A percentile compares a stretch with the other conserved stretches of the same genome.
Conservation (phyloP, 208 protist genomes). For the Leishmania mexicana region DNA sequence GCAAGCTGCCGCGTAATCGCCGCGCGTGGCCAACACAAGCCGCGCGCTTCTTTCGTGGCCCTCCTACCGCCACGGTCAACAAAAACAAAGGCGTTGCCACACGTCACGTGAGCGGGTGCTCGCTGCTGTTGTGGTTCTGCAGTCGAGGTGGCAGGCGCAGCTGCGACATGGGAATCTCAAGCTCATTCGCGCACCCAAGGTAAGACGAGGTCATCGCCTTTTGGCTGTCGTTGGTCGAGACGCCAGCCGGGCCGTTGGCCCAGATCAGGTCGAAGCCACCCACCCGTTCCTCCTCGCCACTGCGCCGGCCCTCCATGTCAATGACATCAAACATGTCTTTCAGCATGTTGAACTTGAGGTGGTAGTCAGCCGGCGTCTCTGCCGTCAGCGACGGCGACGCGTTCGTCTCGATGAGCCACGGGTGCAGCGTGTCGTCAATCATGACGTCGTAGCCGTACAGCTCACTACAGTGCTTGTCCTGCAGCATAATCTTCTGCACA, state of each 20-base stretch:
- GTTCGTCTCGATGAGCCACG: constrained; percentile 93
- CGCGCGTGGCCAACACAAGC: not conserved
- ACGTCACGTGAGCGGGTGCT: constrained; percentile 72
- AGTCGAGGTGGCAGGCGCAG: constrained; percentile 84
- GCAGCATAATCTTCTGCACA: constrained; percentile 79
- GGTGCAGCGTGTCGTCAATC: constrained; percentile 84
- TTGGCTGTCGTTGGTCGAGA: constrained; percentile 25
- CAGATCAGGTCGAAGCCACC: constrained; percentile 93
- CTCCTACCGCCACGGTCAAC: not conserved
- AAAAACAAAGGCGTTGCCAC: not conserved
- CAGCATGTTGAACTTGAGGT: constrained; percentile 96
- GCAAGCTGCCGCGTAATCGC: not conserved
- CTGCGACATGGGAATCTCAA: constrained; percentile 84
- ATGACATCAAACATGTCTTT: constrained; percentile 93
- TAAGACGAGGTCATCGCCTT: constrained; percentile 35
- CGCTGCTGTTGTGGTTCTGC: constrained; percentile 71
- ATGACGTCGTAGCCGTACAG: constrained; percentile 94
- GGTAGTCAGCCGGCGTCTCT: constrained; percentile 93
- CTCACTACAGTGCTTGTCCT: constrained; percentile 91
- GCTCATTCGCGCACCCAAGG: constrained; percentile 86
- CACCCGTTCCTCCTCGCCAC: constrained; percentile 74
- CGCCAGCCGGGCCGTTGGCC: constrained; percentile 71
- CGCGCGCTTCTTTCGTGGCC: not conserved
- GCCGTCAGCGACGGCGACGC: constrained; percentile 93
- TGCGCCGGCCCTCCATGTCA: constrained; percentile 82